Base-by-base conservation (phyloP, 441 rosid genomes). In the Arabidopsis lyrata region DNA sequence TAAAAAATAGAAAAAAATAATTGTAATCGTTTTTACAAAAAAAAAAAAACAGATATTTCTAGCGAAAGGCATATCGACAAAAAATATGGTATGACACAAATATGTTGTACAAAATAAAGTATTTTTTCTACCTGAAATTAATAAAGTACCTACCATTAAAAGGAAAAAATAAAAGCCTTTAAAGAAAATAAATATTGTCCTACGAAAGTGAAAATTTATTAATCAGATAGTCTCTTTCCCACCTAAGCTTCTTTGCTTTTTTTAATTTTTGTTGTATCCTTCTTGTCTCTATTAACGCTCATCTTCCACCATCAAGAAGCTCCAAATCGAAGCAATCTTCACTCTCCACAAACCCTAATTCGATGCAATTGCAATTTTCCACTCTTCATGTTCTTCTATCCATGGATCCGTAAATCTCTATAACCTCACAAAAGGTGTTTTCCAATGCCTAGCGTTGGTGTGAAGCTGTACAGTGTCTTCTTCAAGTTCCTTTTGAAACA, bases 401-500 rank as follows among this genome's bases (percentile, higher is more conserved):
- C 15, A 57, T 66, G 35, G 58, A 70, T 60, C 58, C 64, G 0
- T 14, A 15, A 44, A 52, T 59, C 73, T 63, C 44, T 13, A 13
- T 74, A 50, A 66, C 54, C 31, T 49, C 52, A 57, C 18, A 61
- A 14, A 49, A 61, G 35, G 12, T 22, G 14, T 48, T 4, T 20
- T 9, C 10, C 31, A 29, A 93, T 94, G 99, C 97, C 99, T 66
- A 89, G 87, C 82, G 97, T 94, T 44, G 89, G 88, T 53, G 97
- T 94, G 50, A 89, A 92, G 82, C 80, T 94, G 57, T 94, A 95
- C 64, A 95, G 99, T 78, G 94, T 89, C 52, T 90, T 94, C 91
- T 94, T 94, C 92, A 94, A 94, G 80, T 88, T 91, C 77, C 87
- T 90, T 44, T 80, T 90, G 78, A 94, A 90, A 78, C 93, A 90